Evolutionary conservation across 192 early-diverging fungal species (phyloP).

Genomic region (Coemansia sp.): DNA sequence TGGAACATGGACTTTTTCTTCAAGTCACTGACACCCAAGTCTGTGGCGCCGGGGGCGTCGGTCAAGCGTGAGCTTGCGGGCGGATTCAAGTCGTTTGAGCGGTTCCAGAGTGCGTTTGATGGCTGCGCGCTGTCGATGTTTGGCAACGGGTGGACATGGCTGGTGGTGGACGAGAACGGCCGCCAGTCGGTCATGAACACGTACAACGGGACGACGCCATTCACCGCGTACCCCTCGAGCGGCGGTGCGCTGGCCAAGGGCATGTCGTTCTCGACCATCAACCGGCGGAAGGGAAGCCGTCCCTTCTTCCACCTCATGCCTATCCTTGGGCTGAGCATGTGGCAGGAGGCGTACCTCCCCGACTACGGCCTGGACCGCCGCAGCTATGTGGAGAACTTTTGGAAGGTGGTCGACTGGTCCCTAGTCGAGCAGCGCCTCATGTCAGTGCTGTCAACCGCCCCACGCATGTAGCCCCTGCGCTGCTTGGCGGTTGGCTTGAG

Average conservation of each 20-base stretch:
- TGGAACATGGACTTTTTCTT: constrained; percentile 52
- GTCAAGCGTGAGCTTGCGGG: constrained; percentile 21
- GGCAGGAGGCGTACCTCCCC: constrained; percentile 48
- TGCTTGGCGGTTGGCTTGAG: not conserved
- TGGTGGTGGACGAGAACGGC: constrained; percentile 34
- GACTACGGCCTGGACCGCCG: constrained; percentile 42
- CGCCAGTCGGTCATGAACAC: constrained; percentile 46
- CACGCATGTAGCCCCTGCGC: not conserved
- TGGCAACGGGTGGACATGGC: constrained; percentile 52
- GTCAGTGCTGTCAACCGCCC: not conserved
- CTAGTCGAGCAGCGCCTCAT: constrained; percentile 40
- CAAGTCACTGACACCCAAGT: constrained; percentile 26
- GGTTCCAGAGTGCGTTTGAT: constrained; percentile 34
- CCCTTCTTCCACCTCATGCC: constrained; percentile 29
- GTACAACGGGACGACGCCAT: constrained; percentile 36
- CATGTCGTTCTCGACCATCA: constrained; percentile 21
- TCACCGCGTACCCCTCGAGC: constrained; percentile 26
- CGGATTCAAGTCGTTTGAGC: constrained; percentile 34
- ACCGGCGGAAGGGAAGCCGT: constrained; percentile 9
- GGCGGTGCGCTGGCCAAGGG: constrained; percentile 2
- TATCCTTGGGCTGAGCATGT: constrained; percentile 47
- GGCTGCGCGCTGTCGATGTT: constrained; percentile 38
- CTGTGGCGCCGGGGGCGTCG: constrained; percentile 11
- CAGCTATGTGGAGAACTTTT: constrained; percentile 41
- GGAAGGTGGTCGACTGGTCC: constrained; percentile 47